Percentiles rank a stretch among this genome's conserved stretches.
Conservation (phyloP, 805 yeast species). For the Wickerhamomyces bovis region DNA sequence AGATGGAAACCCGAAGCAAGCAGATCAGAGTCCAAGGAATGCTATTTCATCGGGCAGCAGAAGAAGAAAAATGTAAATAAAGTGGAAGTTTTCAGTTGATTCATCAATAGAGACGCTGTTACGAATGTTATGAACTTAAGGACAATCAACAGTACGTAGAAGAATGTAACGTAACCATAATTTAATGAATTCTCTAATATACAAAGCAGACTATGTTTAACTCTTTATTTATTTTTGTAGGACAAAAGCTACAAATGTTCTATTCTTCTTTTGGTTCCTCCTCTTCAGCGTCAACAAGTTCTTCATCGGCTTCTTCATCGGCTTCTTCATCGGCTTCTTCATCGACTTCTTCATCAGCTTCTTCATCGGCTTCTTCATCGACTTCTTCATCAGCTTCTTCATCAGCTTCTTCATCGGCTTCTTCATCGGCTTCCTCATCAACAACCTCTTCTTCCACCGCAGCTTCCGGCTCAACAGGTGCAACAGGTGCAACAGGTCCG, state of each 20-base stretch:
- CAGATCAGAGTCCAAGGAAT: constrained; percentile 73
- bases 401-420: constrained; percentile 22
- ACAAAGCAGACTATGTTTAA: background rate
- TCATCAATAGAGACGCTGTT: background rate
- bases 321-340: constrained; percentile 21
- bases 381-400: constrained; percentile 15
- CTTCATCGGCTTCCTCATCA: constrained; percentile 16
- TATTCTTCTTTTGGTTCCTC: constrained; percentile 6
- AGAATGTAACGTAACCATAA: background rate
- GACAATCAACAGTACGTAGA: background rate
- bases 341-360: constrained; percentile 11
- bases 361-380: constrained; percentile 23
- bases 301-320: constrained; percentile 18
- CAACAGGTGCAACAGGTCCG: constrained; percentile 20
- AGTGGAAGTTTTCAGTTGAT: constrained; percentile 33
- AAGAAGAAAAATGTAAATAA: constrained; percentile 40
- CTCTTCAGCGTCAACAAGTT: no score
- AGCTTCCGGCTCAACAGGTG: constrained; percentile 16
- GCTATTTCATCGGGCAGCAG: constrained; percentile 67
- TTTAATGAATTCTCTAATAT: background rate
- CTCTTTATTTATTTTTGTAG: background rate
- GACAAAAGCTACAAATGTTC: constrained; percentile 4
- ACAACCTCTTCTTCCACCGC: constrained; percentile 15
- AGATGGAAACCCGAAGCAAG: constrained; percentile 80
- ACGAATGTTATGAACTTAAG: background rate